Evolutionary conservation across 2,329 filamentous ascomycete genomes (phyloP), one percentile per base, ranked within the genome.

Genomic region (Diaporthe sp.): DNA sequence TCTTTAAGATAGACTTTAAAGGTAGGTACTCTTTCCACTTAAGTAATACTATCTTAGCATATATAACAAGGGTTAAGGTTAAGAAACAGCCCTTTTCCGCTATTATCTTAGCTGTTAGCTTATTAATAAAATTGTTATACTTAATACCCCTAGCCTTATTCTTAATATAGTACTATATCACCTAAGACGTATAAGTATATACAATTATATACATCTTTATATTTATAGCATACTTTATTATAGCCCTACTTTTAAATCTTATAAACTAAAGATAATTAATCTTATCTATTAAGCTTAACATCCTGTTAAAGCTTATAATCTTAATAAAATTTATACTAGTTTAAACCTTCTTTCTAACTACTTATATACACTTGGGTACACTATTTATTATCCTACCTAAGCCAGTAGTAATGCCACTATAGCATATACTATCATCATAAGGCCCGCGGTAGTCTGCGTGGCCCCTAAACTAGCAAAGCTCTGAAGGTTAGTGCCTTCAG

Each of bases 291-390:
- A 87, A 87, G 51, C 83, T 86, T 2, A 86, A 83, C 6, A 90
- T 88, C 12, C 89, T 88, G 0, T 89, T 88, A 1, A 84, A 84
- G 3, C 84, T 82, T 88, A 90, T 90, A 76, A 91, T 88, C 79
- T 90, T 91, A 80, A 91, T 85, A 76, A 90, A 90, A 77, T 90
- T 86, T 1, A 85, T 83, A 1, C 88, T 88, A 17, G 80, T 81
- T 3, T 88, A 81, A 1, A 91, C 77, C 78, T 90, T 85, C 73
- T 90, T 87, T 9, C 88, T 83, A 1, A 85, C 85, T 39, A 82
- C 85, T 66, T 84, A 84, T 72, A 88, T 81, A 77, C 88, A 90
- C 74, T 88, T 84, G 0, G 86, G 80, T 0, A 88, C 86, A 1
- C 88, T 87, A 77, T 90, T 86, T 74, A 83, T 85, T 4, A 89